These are phyloP conservation scores for Phytophthora multivora DNA, from an alignment of 352 stramenopile genomes.

Conservation along the genomic window DNA sequence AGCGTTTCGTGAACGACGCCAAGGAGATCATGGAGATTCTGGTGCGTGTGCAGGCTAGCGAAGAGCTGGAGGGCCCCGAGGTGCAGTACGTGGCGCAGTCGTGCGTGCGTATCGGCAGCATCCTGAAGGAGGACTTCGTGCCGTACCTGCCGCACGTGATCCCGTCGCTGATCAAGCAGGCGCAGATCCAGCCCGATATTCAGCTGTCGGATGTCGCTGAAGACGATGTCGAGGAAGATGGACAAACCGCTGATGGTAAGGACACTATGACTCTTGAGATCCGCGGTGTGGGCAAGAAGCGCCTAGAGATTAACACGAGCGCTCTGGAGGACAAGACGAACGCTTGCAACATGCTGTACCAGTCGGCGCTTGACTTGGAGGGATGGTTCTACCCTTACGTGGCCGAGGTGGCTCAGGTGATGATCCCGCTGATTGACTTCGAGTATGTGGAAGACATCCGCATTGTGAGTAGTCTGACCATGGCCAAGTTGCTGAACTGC, in stretches of 20 bases:
- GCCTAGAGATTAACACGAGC: conserved; percentile 87
- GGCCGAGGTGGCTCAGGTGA: conserved; percentile 68
- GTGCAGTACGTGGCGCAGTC: conserved; percentile 89
- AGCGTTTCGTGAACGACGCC: conserved; percentile 75
- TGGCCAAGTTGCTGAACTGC: conserved; percentile 73
- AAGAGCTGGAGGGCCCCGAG: conserved; percentile 73
- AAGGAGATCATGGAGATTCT: conserved; percentile 90
- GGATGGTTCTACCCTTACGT: conserved; percentile 87
- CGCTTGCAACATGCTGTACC: conserved; percentile 90
- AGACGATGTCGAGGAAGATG: conserved; percentile 60
- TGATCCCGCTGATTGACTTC: conserved; percentile 82
- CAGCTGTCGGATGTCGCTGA: conserved; percentile 73
- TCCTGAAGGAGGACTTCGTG: conserved; percentile 89
- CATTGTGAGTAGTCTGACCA: conserved; percentile 77
- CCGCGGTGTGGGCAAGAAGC: conserved; percentile 80
- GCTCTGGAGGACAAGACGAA: conserved; percentile 88
- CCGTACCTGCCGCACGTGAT: conserved; percentile 86
- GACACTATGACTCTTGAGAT: conserved; percentile 82
- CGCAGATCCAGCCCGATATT: conserved; percentile 82
- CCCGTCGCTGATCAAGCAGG: conserved; percentile 81
- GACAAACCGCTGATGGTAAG: conserved; percentile 63
- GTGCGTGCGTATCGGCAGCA: conserved; percentile 85
- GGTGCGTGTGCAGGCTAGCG: conserved; percentile 72
- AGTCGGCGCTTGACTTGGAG: conserved; percentile 82
- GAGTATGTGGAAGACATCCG: conserved; percentile 89